Evolutionary conservation across 192 early-diverging fungal genomes (phyloP), one percentile per base, ranked within the genome.

Genomic region (Paraglomus occultum): DNA sequence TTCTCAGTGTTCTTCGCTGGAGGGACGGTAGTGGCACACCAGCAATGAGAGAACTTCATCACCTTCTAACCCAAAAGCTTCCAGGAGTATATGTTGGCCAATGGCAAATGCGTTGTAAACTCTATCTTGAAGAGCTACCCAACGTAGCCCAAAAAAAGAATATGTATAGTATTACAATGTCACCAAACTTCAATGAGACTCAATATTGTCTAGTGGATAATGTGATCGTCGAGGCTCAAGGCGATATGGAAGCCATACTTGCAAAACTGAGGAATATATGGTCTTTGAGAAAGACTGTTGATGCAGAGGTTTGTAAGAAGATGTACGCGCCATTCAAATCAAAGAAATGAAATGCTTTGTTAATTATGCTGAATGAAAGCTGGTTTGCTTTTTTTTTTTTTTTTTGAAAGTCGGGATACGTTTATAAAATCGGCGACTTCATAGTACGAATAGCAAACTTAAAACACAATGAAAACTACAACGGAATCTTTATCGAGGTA

Each of bases 121-220:
- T 31, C 31, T 31, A 31, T 31, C 31, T 31, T 31, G 31, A 31
- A 31, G 31, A 31, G 31, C 31, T 31, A 3, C 31, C 31, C n/a
- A n/a, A n/a, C n/a, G n/a, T n/a, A n/a, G n/a, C n/a, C 3, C 31
- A 31, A 31, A 31, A 3, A 31, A 31, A 31, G 3, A 31, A 31
- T 3, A 31, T 31, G 31, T 31, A 31, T 3, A 31, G 31, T 31
- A 31, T 31, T 31, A 31, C 31, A 3, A 31, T 31, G 31, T 31
- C 31, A 31, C 31, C 31, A 31, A 31, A 31, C 31, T 31, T 31
- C 31, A 31, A 31, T 31, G 31, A 31, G 31, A 31, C 31, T 31
- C 31, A 31, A 17, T 80, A 80, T 66, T 80, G 79, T 57, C 74
- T 80, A 71, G 77, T 78, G 0, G 79, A 81, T 5, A 70, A 77